phyloP scores from a whole-genome alignment of 2,329 filamentous ascomycete genomes.

The Diaporthe sp. region DNA sequence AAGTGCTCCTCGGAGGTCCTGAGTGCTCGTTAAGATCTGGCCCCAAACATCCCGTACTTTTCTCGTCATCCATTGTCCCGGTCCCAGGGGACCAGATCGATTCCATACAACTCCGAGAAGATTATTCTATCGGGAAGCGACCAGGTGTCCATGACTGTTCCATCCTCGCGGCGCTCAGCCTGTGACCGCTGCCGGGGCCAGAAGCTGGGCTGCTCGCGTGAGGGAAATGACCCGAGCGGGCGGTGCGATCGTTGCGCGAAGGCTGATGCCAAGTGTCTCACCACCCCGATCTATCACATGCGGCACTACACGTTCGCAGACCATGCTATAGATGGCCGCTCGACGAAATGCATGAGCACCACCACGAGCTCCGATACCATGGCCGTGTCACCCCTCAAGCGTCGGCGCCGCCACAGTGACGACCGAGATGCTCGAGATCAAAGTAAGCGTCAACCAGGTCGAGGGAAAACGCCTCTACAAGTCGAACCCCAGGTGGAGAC shows the following conservation, averaged over 20 bases:
- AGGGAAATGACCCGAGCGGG: constrained; percentile 13
- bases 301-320: constrained; percentile 34
- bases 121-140: background rate
- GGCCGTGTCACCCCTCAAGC: background rate
- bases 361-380: background rate
- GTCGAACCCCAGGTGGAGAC: background rate
- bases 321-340: background rate
- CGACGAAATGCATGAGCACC: background rate
- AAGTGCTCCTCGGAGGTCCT: background rate
- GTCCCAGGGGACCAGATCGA: no score
- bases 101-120: background rate
- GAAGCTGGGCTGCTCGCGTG: constrained; percentile 37
- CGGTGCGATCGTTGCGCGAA: constrained; percentile 36
- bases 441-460: background rate
- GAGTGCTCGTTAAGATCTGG: background rate
- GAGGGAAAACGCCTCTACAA: background rate
- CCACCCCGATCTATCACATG: constrained; percentile 39
- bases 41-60: background rate
- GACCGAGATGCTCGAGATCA: background rate
- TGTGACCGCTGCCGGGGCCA: constrained; percentile 39
- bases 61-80: background rate
- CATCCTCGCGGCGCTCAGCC: constrained; percentile 36
- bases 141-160: background rate
- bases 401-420: background rate
- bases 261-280: constrained; percentile 34